Conservation (phyloP, 345 rosid species). For the Aquilaria malaccensis region DNA sequence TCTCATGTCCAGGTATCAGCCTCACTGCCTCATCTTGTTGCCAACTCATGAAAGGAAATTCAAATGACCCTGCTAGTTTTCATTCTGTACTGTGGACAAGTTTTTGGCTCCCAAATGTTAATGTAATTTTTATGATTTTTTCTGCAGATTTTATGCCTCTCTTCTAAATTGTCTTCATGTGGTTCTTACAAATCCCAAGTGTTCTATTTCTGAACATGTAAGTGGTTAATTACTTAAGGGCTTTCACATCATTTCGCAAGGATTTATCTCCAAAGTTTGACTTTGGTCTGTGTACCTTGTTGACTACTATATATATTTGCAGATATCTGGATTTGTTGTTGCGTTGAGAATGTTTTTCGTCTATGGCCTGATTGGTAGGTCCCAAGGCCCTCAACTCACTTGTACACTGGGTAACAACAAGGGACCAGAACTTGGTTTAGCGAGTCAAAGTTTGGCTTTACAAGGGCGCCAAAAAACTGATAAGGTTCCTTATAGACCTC, state of each 20-base stretch:
- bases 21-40: background rate
- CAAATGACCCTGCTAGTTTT: background rate
- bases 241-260: conserved; percentile 1
- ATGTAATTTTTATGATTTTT: background rate
- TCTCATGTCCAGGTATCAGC: conserved; percentile 53
- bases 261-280: conserved; percentile 1
- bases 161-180: conserved; percentile 75
- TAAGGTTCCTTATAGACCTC: conserved; percentile 73
- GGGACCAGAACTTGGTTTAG: conserved; percentile 32
- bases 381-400: conserved; percentile 26
- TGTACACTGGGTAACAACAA: conserved; percentile 26
- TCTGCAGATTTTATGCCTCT: conserved; percentile 67
- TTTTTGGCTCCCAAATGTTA: background rate
- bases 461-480: conserved; percentile 30
- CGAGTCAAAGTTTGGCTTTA: conserved; percentile 27
- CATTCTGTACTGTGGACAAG: background rate
- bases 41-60: background rate
- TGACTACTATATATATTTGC: conserved; percentile 17
- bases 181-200: conserved; percentile 60
- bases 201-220: conserved; percentile 75
- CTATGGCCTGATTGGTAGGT: conserved; percentile 53
- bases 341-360: conserved; percentile 63
- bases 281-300: conserved; percentile 3
- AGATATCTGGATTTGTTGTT: conserved; percentile 82
- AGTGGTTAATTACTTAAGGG: conserved; percentile 24